These are phyloP conservation scores for Phanerodontia chrysosporium DNA, from an alignment of 768 basidiomycete species.

Conservation along the genomic window DNA sequence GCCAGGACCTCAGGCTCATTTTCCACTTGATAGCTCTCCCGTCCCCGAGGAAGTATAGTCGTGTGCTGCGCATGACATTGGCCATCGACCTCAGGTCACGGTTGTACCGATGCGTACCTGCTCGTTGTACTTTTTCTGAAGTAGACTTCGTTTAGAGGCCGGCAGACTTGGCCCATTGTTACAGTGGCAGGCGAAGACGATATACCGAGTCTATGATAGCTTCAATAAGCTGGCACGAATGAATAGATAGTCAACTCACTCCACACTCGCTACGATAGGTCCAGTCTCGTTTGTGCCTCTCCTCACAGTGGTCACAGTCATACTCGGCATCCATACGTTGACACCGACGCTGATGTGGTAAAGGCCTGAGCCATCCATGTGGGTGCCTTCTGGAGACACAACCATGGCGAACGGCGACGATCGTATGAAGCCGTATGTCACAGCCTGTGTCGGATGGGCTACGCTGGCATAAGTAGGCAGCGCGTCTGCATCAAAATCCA, in stretches of 20 bases:
- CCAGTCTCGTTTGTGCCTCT: conserved; percentile 17
- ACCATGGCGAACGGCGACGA: conserved; percentile 21
- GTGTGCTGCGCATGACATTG: too few species aligned
- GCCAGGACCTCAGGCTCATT: conserved; percentile 15
- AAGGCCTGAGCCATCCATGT: background rate
- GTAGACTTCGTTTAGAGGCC: conserved; percentile 14
- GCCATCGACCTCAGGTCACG: too few species aligned
- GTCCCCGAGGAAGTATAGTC: conserved; percentile 18
- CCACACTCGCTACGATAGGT: conserved; percentile 18
- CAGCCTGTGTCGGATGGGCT: conserved; percentile 10
- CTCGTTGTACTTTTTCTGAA: conserved; percentile 14
- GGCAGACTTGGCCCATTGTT: conserved; percentile 12
- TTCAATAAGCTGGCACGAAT: background rate
- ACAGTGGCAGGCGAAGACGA: conserved; percentile 13
- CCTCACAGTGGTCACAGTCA: conserved; percentile 17
- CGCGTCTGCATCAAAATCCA: conserved; percentile 3
- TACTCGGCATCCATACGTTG: conserved; percentile 21
- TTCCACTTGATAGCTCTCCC: conserved; percentile 21
- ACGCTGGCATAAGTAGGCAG: conserved; percentile 19
- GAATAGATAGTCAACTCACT: conserved; percentile 14
- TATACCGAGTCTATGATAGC: conserved; percentile 11
- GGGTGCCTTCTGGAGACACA: conserved; percentile 7
- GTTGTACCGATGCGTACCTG: too few species aligned
- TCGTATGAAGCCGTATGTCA: conserved; percentile 18
- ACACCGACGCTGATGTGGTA: conserved; percentile 21